phyloP scores from a whole-genome alignment of 2,329 filamentous ascomycete species.

The Chaetomiaceae sp. region DNA sequence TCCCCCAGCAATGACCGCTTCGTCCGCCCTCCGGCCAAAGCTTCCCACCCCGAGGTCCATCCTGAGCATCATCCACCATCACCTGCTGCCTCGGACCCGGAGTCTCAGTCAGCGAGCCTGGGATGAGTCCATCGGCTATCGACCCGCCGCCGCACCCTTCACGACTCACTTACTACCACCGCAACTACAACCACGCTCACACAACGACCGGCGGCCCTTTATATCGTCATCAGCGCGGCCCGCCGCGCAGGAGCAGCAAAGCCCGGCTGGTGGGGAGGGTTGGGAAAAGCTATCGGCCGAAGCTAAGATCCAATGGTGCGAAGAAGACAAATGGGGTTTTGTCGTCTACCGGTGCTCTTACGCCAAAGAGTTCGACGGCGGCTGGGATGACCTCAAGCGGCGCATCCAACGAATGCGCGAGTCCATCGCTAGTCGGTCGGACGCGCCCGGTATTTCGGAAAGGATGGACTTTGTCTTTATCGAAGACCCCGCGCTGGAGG shows the following conservation, averaged over 20 bases:
- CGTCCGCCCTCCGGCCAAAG: no score
- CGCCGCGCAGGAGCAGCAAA: not conserved
- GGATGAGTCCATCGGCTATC: no score
- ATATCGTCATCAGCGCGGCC: not conserved
- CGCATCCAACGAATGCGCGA: not conserved
- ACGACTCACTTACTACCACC: not conserved
- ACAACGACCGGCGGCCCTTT: not conserved
- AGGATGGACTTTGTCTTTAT: not conserved
- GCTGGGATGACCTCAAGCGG: not conserved
- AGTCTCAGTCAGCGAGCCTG: no score
- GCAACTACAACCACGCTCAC: not conserved
- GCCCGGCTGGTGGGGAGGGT: not conserved
- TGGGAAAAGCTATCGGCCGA: not conserved
- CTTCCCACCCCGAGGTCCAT: no score
- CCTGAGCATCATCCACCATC: no score
- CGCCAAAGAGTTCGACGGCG: not conserved
- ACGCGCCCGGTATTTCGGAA: not conserved
- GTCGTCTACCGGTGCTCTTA: not conserved
- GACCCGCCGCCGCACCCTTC: no score
- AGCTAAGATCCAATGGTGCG: not conserved
- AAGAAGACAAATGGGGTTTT: not conserved
- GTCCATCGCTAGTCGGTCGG: not conserved
- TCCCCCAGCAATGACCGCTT: no score
- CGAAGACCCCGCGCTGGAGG: not conserved
- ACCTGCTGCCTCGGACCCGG: no score